Base-by-base conservation (phyloP, 2,329 filamentous ascomycete species). In the Scortechinia acanthostroma region DNA sequence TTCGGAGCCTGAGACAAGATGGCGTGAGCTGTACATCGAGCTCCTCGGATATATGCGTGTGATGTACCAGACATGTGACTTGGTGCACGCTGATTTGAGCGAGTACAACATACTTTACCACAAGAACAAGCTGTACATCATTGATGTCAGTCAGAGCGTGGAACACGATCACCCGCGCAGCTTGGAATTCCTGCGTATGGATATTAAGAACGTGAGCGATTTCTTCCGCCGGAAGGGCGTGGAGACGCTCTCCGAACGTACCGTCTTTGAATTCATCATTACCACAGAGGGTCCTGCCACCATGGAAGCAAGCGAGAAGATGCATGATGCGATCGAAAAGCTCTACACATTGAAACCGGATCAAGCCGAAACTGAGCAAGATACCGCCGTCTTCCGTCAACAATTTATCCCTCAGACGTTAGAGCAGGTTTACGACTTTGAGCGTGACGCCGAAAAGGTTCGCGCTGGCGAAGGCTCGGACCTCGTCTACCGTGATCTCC, bases 41-140 rank as follows among this genome's bases (percentile, higher is more conserved):
- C 73, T 96, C 3, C 67, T 98, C 14, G 81, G 84, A 17, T 83
- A 95, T 57, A 95, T 98, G 89, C 83, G 91, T 45, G 82, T 83
- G 47, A 84, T 98, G 74, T 97, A 96, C 66, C 91, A 95, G 60
- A 81, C 85, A 33, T 98, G 93, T 65, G 80, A 77, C 45, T 80
- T 98, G 4, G 91, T 98, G 1, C 93, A 98, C 61, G 93, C 91
- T 43, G 93, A 98, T 77, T 63, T 98, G 60, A 95, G 88, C 71
- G 93, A 98, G 74, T 98, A 98, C 77, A 98, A 98, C 58, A 80
- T 97, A 44, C 76, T 98, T 17, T 98, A 94, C 69, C 77, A 96
- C 69, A 76, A 89, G 46, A 73, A 79, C 47, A 80, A 79, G 55
- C 78, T 96, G 1, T 95, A 88, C 71, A 86, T 98, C 57, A 98